Base-by-base conservation (phyloP, 352 stramenopile species). In the Phytophthora kernoviae region DNA sequence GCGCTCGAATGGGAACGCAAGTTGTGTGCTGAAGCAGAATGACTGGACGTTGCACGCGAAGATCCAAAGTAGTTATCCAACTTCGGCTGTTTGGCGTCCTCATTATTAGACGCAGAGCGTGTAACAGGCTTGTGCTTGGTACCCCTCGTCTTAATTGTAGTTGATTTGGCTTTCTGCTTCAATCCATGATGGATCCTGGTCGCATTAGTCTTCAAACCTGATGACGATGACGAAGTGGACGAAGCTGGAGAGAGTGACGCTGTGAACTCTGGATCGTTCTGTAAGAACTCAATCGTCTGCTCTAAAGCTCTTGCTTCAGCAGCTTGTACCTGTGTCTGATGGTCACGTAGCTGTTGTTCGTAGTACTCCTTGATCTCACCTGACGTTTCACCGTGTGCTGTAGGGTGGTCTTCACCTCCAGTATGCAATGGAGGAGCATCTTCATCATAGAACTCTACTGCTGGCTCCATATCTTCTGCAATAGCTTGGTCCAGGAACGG, bases 231-330 rank as follows among this genome's bases (percentile, higher is more conserved):
- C 11, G 55, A 71, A n/a, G 54, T 56, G 5, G 62, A 63, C 6
- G 68, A 76, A 4, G 39, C 20, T n/a, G 61, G 54, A 53, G 53
- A 68, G 4, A 73, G 34, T 1, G 63, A 73, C 12, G 71, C 71
- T 12, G 66, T 62, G 36, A 78, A 82, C 48, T 84, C 74, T 2
- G 69, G 62, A 54, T 86, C 77, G 11, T 77, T 71, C 48, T 82
- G 65, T 27, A 87, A 32, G 36, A 84, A 87, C 32, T 79, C 52
- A 49, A 87, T 81, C 17, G 77, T 87, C 51, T 87, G 68, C 43
- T 79, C 59, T 26, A 87, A 42, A 6, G 74, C 77, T 6, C 53
- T 60, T 27, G 68, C 65, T 32, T 87, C 72, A 20, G 48, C 63
- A 15, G 78, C 51, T 2, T 73, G 30, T 2, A 73, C 54, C n/a